Evolutionary conservation across 2,329 filamentous ascomycete genomes (phyloP), one percentile per base, ranked within the genome.

Genomic region (Dactylellina leptospora): DNA sequence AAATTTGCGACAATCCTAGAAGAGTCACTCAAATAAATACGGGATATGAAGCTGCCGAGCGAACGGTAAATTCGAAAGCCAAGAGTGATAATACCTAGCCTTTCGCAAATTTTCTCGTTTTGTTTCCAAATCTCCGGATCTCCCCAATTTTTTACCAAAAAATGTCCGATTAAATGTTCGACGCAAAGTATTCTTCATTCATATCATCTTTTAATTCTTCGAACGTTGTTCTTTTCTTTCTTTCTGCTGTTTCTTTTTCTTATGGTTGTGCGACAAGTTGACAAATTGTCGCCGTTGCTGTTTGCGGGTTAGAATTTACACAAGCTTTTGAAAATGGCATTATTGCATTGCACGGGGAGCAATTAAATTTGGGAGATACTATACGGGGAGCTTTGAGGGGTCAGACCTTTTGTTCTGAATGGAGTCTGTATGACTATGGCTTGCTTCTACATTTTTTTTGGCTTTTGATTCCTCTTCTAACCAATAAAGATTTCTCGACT

Each of bases 1-100:
- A 38, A 63, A 63, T 23, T 53, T n/a, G n/a, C 59, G 59, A 64
- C 45, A 40, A 63, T 45, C 44, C 38, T 60, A 47, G 53, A 53
- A 38, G 53, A 44, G 16, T 63, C 59, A 64, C 56, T 42, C 53
- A 64, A 38, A 64, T 54, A 60, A 54, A 44, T 44, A 58, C 42
- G 59, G 50, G 42, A 45, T 33, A 50, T 60, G 16, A 28, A 36
- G 48, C 25, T 36, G 23, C 40, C 38, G 40, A 33, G 56, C 11
- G 30, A 33, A n/a, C 5, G 23, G 9, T 10, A 30, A 20, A 28
- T 25, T 18, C 6, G 33, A 48, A 56, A 38, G 36, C 20, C 50
- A 53, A 58, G 20, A 16, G 27, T 10, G n/a, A 16, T 16, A 40
- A 10, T 38, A 59, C 25, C 40, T 10, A 6, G 45, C 59, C n/a